These are phyloP conservation scores for Bryoerythrophyllum caledonicum DNA, from an alignment of 225 moss, liverwort and hornwort genomes.

Conservation along the genomic window DNA sequence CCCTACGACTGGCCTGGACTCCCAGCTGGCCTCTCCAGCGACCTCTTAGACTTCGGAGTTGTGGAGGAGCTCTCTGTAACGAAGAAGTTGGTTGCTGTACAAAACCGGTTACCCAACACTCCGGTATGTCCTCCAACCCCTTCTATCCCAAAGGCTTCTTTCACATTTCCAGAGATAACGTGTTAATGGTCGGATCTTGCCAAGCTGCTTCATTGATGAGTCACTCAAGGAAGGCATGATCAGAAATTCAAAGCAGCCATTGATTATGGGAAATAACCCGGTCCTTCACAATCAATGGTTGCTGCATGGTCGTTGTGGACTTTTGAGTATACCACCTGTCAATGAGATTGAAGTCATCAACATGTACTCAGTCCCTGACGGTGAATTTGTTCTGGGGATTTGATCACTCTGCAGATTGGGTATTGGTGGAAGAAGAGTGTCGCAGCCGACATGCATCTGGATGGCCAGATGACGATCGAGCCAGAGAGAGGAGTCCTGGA, in stretches of 20 bases:
- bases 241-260: no score
- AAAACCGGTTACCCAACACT: slow-evolving; percentile 50
- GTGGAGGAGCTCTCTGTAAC: slow-evolving; percentile 71
- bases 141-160: no score
- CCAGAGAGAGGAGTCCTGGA: slow-evolving; percentile 71
- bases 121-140: slow-evolving; percentile 28
- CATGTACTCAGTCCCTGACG: neutral
- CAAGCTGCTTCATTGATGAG: no score
- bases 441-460: slow-evolving; percentile 66
- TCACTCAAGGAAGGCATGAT: no score
- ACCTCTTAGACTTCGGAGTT: slow-evolving; percentile 63
- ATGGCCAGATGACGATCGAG: slow-evolving; percentile 67
- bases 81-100: slow-evolving; percentile 63
- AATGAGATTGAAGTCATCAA: neutral
- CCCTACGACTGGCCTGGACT: slow-evolving; percentile 81
- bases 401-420: slow-evolving; percentile 41
- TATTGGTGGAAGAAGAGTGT: slow-evolving; percentile 81
- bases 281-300: no score
- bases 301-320: neutral
- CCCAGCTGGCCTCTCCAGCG: slow-evolving; percentile 62
- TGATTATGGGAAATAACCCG: no score
- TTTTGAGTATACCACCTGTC: neutral
- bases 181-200: no score
- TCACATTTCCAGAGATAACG: no score
- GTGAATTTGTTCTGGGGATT: neutral